These are phyloP conservation scores for Phytophthora cryptogea DNA, from an alignment of 352 stramenopile genomes.

Conservation along the genomic window DNA sequence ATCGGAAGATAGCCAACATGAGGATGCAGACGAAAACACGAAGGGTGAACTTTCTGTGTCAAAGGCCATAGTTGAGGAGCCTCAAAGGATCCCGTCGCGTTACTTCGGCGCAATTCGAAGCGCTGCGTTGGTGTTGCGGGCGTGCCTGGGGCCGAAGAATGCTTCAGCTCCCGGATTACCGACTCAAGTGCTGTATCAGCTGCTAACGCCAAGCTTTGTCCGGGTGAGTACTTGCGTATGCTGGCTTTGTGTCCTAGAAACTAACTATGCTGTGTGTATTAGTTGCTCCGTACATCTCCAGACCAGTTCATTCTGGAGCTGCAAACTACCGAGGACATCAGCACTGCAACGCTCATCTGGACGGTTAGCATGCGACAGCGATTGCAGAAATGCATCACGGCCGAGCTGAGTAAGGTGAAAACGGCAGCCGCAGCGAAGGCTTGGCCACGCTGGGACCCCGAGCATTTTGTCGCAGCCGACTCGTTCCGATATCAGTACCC, in stretches of 20 bases:
- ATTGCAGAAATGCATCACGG: conserved; percentile 53
- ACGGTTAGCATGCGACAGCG: conserved; percentile 70
- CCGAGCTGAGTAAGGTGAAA: conserved; percentile 74
- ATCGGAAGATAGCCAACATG: conserved; percentile 19
- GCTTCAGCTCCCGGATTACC: conserved; percentile 17
- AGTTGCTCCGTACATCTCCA: conserved; percentile 66
- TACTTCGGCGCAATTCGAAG: conserved; percentile 61
- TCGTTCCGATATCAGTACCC: conserved; percentile 88
- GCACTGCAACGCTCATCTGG: conserved; percentile 73
- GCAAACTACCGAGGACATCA: conserved; percentile 68
- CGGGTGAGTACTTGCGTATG: conserved; percentile 40
- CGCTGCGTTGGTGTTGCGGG: conserved; percentile 59
- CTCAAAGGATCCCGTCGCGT: conserved; percentile 39
- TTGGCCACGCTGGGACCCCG: conserved; percentile 81
- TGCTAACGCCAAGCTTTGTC: conserved; percentile 81
- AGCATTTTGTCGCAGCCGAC: conserved; percentile 86
- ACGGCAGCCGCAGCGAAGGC: conserved; percentile 47
- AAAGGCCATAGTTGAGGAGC: conserved; percentile 9
- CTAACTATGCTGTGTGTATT: conserved; percentile 5
- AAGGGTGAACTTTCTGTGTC: background rate
- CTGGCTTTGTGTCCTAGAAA: conserved; percentile 2
- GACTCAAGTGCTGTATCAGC: conserved; percentile 73
- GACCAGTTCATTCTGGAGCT: conserved; percentile 66
- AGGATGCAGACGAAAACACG: conserved; percentile 7
- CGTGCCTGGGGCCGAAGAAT: conserved; percentile 55